phyloP scores from a whole-genome alignment of 2,329 filamentous ascomycete species.

The Talaromyces sp. region DNA sequence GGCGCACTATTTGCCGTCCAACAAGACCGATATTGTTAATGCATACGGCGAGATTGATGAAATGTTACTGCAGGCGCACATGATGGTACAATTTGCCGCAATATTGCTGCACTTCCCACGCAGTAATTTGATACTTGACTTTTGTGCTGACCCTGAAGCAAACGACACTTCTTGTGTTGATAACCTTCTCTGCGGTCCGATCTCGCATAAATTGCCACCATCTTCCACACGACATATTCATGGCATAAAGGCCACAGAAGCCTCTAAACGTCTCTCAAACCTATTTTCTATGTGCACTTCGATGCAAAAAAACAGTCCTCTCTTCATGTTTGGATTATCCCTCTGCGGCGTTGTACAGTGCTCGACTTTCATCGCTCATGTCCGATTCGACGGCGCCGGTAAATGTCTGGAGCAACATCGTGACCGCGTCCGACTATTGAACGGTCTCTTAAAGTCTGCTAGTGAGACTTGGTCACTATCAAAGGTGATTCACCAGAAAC shows the following conservation, averaged over 20 bases:
- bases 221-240: constrained; percentile 18
- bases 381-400: neutral
- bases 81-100: constrained; percentile 18
- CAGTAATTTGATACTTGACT: constrained; percentile 47
- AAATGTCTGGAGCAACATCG: constrained; percentile 19
- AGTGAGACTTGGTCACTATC: constrained; percentile 14
- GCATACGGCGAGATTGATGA: constrained; percentile 68
- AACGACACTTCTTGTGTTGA: neutral
- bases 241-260: constrained; percentile 19
- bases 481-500: constrained; percentile 9
- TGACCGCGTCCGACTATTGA: constrained; percentile 16
- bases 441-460: constrained; percentile 14
- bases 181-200: constrained; percentile 42
- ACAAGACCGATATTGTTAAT: constrained; percentile 63
- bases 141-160: constrained; percentile 68
- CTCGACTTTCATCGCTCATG: constrained; percentile 11
- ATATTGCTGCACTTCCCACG: constrained; percentile 13
- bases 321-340: constrained; percentile 13
- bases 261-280: constrained; percentile 17
- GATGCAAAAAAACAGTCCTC: constrained; percentile 12
- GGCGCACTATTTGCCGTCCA: constrained; percentile 66
- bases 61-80: constrained; percentile 23
- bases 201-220: constrained; percentile 35
- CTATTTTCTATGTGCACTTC: constrained; percentile 14
- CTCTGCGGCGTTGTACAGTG: constrained; percentile 19